Conservation (phyloP, 352 stramenopile genomes). For the Globisporangium sylvaticum region DNA sequence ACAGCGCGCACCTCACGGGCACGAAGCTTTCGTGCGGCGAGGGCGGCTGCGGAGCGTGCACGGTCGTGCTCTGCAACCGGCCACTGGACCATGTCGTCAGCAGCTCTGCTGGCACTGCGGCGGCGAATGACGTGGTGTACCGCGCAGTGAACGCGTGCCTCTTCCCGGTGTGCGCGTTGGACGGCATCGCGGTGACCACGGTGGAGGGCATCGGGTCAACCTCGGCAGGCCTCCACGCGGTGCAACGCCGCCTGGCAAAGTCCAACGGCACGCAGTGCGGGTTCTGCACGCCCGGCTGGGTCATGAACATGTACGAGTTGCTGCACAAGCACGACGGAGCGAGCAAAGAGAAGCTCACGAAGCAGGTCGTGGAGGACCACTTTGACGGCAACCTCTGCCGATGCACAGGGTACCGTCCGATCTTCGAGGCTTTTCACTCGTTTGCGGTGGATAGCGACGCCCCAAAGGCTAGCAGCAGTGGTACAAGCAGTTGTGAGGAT, state of each 20-base stretch:
- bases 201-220: slow-evolving; percentile 71
- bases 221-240: slow-evolving; percentile 50
- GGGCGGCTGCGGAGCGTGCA: slow-evolving; percentile 95
- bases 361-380: slow-evolving; percentile 88
- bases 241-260: slow-evolving; percentile 87
- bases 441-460: slow-evolving; percentile 1
- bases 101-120: neutral
- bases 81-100: slow-evolving; percentile 5
- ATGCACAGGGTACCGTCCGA: slow-evolving; percentile 88
- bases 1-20: slow-evolving; percentile 61
- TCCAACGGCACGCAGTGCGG: slow-evolving; percentile 93
- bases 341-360: slow-evolving; percentile 48
- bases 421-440: slow-evolving; percentile 38
- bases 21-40: slow-evolving; percentile 93
- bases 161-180: slow-evolving; percentile 73
- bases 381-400: slow-evolving; percentile 96
- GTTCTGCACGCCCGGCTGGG: slow-evolving; percentile 87
- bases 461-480: neutral
- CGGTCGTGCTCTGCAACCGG: slow-evolving; percentile 86
- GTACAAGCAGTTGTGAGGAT: neutral
- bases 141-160: slow-evolving; percentile 88
- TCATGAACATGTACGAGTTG: slow-evolving; percentile 82
- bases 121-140: slow-evolving; percentile 17
- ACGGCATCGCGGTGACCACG: slow-evolving; percentile 81
- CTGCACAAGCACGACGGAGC: slow-evolving; percentile 58